Conservation (phyloP, 2,329 filamentous ascomycete species). For the Aspergillus arachidicola region DNA sequence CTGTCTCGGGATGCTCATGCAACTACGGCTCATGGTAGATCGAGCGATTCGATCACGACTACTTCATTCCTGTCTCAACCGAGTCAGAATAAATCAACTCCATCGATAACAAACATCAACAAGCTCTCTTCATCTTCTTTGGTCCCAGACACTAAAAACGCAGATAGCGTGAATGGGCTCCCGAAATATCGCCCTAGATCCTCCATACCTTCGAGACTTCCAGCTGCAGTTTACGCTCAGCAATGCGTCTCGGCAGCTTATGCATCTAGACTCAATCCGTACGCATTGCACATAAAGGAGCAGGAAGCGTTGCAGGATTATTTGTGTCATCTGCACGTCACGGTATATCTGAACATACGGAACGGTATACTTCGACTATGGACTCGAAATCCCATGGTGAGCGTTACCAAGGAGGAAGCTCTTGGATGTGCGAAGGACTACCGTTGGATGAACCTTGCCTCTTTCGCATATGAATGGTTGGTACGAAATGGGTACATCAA, state of each 20-base stretch:
- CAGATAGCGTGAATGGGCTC: slow-evolving; percentile 33
- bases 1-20: slow-evolving; percentile 19
- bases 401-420: slow-evolving; percentile 81
- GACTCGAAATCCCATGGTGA: slow-evolving; percentile 81
- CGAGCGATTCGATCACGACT: slow-evolving; percentile 30
- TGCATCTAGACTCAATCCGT: slow-evolving; percentile 85
- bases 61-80: slow-evolving; percentile 28
- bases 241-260: slow-evolving; percentile 91
- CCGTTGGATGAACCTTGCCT: slow-evolving; percentile 86
- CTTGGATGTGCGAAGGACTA: slow-evolving; percentile 85
- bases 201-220: slow-evolving; percentile 77
- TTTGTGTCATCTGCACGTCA: slow-evolving; percentile 86
- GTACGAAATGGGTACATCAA: slow-evolving; percentile 92
- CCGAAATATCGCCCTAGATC: slow-evolving; percentile 70
- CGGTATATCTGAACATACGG: slow-evolving; percentile 91
- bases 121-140: slow-evolving; percentile 18
- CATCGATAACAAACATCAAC: slow-evolving; percentile 27
- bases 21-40: slow-evolving; percentile 26
- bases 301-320: slow-evolving; percentile 78
- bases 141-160: slow-evolving; percentile 19
- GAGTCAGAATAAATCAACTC: slow-evolving; percentile 28
- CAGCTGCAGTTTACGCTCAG: slow-evolving; percentile 77
- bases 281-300: slow-evolving; percentile 81
- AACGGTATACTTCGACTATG: slow-evolving; percentile 92
- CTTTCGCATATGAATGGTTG: slow-evolving; percentile 90